Evolutionary conservation across 441 rosid species (phyloP), one percentile per base, ranked within the genome.

Genomic region (Theobroma grandiflorum): DNA sequence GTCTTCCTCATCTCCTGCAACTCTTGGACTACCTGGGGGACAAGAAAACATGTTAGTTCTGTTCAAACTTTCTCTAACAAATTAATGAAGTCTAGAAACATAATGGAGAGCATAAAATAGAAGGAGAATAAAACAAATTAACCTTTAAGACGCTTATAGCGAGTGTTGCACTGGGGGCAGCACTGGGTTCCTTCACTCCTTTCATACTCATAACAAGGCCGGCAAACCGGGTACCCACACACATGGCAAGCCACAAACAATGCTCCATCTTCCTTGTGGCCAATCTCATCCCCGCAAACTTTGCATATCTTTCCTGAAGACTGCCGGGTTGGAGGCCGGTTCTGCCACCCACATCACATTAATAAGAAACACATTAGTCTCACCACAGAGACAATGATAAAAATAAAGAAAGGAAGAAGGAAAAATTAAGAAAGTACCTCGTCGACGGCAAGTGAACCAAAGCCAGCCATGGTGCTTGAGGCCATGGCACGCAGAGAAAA

Each of bases 81-180:
- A 55, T n/a, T 7, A 16, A 2, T 16, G 12, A n/a, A 31, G 65
- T 4, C 16, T 14, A 26, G 3, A 22, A 64, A 55, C 69, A 6
- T n/a, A 53, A 53, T 53, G 72, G 49, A 35, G 22, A 57, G n/a
- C 16, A 57, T 22, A 6, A 11, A 45, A 43, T 50, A 4, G 33
- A 53, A 26, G 37, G 1, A 42, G 14, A 12, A 35, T 4, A 0
- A 37, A 64, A 64, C 1, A 20, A 8, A 10, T n/a, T 35, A 47
- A 89, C 99, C 98, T 91, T 86, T 95, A 73, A 91, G 95, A 77
- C 92, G 90, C 87, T 90, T 94, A 78, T 91, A 95, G 78, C 91
- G 96, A 88, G 95, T 84, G 87, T 90, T 93, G 85, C 99, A 95
- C 74, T 93, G 95, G 80, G 98, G 97, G 80, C 99, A 95, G 59